These are phyloP conservation scores for Biscutella laevigata DNA, from an alignment of 441 rosid species.

Conservation along the genomic window DNA sequence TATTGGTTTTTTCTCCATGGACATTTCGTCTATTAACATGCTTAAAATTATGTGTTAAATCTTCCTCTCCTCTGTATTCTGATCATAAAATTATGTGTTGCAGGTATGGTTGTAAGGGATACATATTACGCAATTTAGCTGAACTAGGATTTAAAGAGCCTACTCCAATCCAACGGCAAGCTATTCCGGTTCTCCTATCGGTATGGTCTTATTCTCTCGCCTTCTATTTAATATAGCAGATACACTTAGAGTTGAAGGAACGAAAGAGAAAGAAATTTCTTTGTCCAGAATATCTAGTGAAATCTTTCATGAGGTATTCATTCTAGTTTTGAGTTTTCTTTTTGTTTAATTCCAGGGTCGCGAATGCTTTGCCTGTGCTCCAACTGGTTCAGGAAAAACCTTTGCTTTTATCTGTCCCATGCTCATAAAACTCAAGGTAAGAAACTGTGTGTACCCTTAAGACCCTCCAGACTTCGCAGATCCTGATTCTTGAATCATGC, in stretches of 20 bases:
- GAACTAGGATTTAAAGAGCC: constrained; percentile 86
- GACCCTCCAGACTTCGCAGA: background rate
- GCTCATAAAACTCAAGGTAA: constrained; percentile 85
- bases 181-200: constrained; percentile 72
- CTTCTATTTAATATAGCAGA: background rate
- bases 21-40: background rate
- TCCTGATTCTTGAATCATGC: constrained; percentile 13
- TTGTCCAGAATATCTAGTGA: background rate
- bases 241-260: constrained; percentile 7
- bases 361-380: constrained; percentile 93
- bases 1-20: background rate
- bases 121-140: constrained; percentile 53
- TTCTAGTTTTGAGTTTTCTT: constrained; percentile 2
- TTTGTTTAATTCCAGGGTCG: constrained; percentile 41
- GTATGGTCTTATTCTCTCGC: constrained; percentile 38
- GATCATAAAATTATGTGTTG: no score
- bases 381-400: constrained; percentile 94
- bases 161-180: constrained; percentile 94
- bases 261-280: background rate
- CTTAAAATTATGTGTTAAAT: background rate
- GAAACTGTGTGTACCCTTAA: background rate
- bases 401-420: constrained; percentile 83
- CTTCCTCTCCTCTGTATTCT: background rate
- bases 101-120: constrained; percentile 60
- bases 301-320: background rate